Conservation (phyloP, 805 yeast genomes). For the Sugiyamaella chiloensis region DNA sequence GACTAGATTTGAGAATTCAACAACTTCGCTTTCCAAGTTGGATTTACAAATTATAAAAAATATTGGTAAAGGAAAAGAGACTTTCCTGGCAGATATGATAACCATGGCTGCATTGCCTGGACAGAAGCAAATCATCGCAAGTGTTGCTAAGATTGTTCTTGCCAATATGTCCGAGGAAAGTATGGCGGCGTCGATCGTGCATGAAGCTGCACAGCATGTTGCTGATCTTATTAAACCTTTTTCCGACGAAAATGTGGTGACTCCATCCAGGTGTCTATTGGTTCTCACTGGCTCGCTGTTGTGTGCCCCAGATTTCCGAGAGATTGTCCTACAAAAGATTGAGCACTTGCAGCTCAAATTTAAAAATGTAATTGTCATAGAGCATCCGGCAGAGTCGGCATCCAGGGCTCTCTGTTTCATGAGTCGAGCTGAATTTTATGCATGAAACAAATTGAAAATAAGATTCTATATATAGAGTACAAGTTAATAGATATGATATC, state of each 20-base stretch:
- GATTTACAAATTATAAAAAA: conserved; percentile 11
- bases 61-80: neutral
- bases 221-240: conserved; percentile 8
- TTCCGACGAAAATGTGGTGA: conserved; percentile 8
- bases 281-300: conserved; percentile 21
- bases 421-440: too few relatives aligned
- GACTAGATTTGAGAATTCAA: neutral
- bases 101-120: neutral
- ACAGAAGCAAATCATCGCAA: conserved; percentile 14
- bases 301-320: conserved; percentile 3
- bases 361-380: neutral
- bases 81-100: conserved; percentile 13
- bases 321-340: conserved; percentile 8
- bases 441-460: too few relatives aligned
- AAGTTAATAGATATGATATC: too few relatives aligned
- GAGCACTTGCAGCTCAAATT: neutral
- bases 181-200: conserved; percentile 12
- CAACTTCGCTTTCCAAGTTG: conserved; percentile 2
- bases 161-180: conserved; percentile 6
- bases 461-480: too few relatives aligned
- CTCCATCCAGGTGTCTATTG: conserved; percentile 13
- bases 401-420: neutral
- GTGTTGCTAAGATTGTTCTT: conserved; percentile 16
- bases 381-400: neutral
- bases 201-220: conserved; percentile 15